Evolutionary conservation across 495 filamentous ascomycete species (phyloP).

Genomic region (Durotheca rogersii): DNA sequence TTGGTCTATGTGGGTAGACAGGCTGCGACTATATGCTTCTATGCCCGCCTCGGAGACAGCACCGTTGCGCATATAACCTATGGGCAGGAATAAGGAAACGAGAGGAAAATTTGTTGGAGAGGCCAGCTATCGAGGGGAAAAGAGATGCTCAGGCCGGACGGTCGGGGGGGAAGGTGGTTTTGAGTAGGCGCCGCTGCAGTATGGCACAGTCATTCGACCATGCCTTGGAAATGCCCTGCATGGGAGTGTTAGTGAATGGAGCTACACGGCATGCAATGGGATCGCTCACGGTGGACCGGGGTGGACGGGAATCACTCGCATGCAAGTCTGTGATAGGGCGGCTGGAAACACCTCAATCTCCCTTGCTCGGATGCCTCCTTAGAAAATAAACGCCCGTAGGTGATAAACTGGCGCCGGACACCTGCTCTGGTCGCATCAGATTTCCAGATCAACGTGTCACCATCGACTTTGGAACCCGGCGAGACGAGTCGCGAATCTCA

Average conservation of each 20-base stretch:
- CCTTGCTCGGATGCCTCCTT: constrained; percentile 27
- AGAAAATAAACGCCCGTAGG: constrained; percentile 37
- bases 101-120: constrained; percentile 48
- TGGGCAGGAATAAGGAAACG: constrained; percentile 35
- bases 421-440: constrained; percentile 29
- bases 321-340: constrained; percentile 33
- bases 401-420: constrained; percentile 25
- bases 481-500: constrained; percentile 22
- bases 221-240: constrained; percentile 42
- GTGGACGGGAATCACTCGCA: constrained; percentile 22
- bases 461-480: constrained; percentile 15
- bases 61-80: constrained; percentile 23
- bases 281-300: constrained; percentile 34
- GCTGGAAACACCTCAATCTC: constrained; percentile 33
- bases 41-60: constrained; percentile 23
- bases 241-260: constrained; percentile 37
- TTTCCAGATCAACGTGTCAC: constrained; percentile 28
- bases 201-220: constrained; percentile 36
- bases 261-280: constrained; percentile 36
- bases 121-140: constrained; percentile 56
- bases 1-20: constrained; percentile 31
- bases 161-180: constrained; percentile 50
- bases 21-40: constrained; percentile 26
- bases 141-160: constrained; percentile 34
- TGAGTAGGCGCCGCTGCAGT: constrained; percentile 52